A percentile compares a stretch with the other conserved stretches of the same genome.
Evolutionary conservation across 2,329 filamentous ascomycete genomes (phyloP).

Genomic region (Zymoseptoria ardabiliae): DNA sequence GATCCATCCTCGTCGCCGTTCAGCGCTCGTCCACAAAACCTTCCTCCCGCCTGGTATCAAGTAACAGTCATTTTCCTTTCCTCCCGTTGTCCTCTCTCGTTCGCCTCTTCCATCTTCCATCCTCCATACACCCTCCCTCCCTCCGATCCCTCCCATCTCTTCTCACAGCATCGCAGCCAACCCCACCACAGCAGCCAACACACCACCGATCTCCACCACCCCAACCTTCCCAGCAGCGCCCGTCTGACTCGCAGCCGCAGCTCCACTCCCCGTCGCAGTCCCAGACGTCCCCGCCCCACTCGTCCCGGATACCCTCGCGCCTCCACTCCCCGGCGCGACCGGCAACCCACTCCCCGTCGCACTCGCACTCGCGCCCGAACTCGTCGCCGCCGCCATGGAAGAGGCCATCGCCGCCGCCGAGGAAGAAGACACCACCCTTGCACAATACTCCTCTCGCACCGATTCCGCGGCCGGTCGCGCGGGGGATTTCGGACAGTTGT

Average conservation of each 20-base stretch:
- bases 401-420: not conserved
- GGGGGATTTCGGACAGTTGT: constrained; percentile 51
- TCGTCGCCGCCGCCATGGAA: constrained; percentile 39
- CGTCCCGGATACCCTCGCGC: constrained; percentile 1
- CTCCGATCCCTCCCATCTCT: too few species aligned
- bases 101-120: too few species aligned
- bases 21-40: not conserved
- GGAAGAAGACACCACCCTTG: constrained; percentile 24
- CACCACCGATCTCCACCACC: constrained; percentile 7
- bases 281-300: constrained; percentile 4
- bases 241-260: constrained; percentile 1
- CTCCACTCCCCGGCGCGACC: not conserved
- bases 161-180: constrained; percentile 11
- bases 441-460: constrained; percentile 30
- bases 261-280: constrained; percentile 3
- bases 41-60: not conserved
- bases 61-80: not conserved
- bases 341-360: constrained; percentile 4
- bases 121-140: too few species aligned
- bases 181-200: constrained; percentile 15
- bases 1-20: not conserved
- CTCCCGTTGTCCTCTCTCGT: too few species aligned
- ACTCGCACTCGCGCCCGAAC: constrained; percentile 33
- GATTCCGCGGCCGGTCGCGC: constrained; percentile 30
- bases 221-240: constrained; percentile 6